phyloP scores from a whole-genome alignment of 176 grass and related monocot species.

The Urochloa ruziziensis region DNA sequence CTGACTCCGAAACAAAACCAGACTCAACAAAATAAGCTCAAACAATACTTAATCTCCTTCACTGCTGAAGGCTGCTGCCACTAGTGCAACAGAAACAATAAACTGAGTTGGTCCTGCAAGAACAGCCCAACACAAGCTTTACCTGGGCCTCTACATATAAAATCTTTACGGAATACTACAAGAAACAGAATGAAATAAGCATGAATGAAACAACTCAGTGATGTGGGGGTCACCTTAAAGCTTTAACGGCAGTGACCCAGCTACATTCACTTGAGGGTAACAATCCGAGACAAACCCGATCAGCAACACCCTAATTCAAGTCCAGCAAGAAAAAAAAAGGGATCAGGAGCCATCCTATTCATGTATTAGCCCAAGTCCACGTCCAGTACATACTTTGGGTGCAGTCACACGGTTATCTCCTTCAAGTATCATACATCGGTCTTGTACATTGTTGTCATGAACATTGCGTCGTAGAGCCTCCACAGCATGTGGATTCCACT shows the following conservation, averaged over 20 bases:
- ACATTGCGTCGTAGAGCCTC: constrained; percentile 74
- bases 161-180: neutral
- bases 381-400: constrained; percentile 72
- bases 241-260: constrained; percentile 75
- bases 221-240: constrained; percentile 65
- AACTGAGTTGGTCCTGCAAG: neutral
- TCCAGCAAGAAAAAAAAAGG: constrained; percentile 13
- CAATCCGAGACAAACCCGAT: constrained; percentile 86
- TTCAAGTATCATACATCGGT: constrained; percentile 84
- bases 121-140: constrained; percentile 10
- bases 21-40: neutral
- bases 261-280: constrained; percentile 91
- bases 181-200: constrained; percentile 6
- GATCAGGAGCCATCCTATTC: constrained; percentile 21
- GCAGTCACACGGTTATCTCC: constrained; percentile 86
- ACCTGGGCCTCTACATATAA: constrained; percentile 10
- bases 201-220: neutral
- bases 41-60: neutral
- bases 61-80: neutral
- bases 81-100: neutral
- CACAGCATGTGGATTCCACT: constrained; percentile 91
- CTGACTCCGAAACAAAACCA: neutral
- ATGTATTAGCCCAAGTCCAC: constrained; percentile 1
- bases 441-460: constrained; percentile 58
- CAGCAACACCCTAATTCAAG: constrained; percentile 67